phyloP scores from a whole-genome alignment of 2,329 filamentous ascomycete species.

The Calonectria hawksworthii region DNA sequence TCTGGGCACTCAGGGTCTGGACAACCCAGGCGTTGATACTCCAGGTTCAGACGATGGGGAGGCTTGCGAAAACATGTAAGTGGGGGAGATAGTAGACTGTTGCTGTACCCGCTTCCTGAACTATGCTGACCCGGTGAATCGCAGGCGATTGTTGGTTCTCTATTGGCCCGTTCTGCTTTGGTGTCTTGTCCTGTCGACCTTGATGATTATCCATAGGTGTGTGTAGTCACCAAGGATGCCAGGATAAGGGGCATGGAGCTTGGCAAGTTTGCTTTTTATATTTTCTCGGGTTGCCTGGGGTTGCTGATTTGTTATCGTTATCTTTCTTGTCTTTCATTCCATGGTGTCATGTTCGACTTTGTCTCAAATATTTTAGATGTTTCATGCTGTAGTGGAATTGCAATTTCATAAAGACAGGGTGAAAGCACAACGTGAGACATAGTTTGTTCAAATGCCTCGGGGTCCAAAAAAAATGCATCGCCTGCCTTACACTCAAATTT shows the following conservation, averaged over 20 bases:
- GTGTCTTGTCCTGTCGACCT: not conserved
- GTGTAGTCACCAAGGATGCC: not conserved
- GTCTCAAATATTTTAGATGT: not conserved
- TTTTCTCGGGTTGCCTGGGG: not conserved
- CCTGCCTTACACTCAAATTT: no score
- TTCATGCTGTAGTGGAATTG: not conserved
- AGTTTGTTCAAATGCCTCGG: no score
- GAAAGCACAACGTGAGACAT: not conserved
- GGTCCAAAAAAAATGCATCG: no score
- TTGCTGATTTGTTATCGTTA: not conserved
- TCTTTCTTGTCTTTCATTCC: not conserved
- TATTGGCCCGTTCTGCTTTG: not conserved
- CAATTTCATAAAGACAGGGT: not conserved
- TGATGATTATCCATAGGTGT: not conserved
- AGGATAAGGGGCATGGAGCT: not conserved
- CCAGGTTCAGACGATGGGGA: not conserved
- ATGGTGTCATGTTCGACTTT: not conserved
- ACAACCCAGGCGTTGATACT: not conserved
- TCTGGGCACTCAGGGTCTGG: not conserved
- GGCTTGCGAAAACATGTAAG: not conserved
- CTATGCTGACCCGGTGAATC: not conserved
- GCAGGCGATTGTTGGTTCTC: not conserved
- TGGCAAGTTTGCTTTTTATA: not conserved
- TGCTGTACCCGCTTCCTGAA: no score
- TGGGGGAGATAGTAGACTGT: not conserved